Base-by-base conservation (phyloP, 768 basidiomycete species). In the Kwoniella mangroviensis region DNA sequence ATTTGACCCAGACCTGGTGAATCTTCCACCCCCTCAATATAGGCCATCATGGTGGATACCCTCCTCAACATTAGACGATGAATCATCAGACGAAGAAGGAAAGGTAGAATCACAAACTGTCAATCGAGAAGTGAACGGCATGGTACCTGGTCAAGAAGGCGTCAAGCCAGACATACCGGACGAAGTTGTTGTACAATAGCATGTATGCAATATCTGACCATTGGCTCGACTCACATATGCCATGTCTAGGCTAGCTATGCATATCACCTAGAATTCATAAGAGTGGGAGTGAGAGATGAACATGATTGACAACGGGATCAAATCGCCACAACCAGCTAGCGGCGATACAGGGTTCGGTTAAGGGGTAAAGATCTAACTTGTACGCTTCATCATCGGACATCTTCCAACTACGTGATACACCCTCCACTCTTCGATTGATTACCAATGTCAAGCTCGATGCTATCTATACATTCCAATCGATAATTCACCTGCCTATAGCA, bases 1-100 rank as follows among this genome's bases (percentile, higher is more conserved):
- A 41, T 82, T 79, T 60, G 81, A 82, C 57, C 74, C 81, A 13
- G 81, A 82, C 53, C 64, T 80, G 4, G 71, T 82, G 49, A 82
- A 82, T 56, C 67, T 82, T 4, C 81, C 81, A 22, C 63, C 69
- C 6, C 28, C 56, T 9, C 61, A 71, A 43, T 43, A 70, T 49
- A 63, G 71, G 24, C 75, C 73, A 21, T 54, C 66, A 15, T 63
- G 65, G 41, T 82, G 81, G 79, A 6, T 67, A 34, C 21, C 42
- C 41, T 43, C 57, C n/a, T 58, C 60, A 21, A 11, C 41, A 10
- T 65, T 72, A 10, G 64, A 70, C 9, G 65, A 69, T 9, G 68
- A 69, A n/a, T 71, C 71, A 15, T 67, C 66, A 19, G 71, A 43
- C 19, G 63, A 71, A 15, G 75, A 64, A 5, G 53, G 53, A 22